Evolutionary conservation across 2,329 filamentous ascomycete genomes (phyloP), one percentile per base, ranked within the genome.

Genomic region (Microcera coccophila): DNA sequence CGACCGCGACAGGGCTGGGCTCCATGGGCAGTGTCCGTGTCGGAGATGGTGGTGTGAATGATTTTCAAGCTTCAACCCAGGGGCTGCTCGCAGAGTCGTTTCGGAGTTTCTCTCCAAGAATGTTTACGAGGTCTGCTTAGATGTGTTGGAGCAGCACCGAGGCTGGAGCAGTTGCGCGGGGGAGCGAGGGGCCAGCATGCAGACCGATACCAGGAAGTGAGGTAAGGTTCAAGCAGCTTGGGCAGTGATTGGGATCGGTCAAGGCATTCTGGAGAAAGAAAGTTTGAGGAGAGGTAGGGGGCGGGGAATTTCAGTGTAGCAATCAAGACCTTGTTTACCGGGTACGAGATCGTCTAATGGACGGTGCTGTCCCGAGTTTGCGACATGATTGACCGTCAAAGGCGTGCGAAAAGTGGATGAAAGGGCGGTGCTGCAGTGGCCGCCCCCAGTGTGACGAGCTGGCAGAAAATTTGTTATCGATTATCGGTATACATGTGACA

Each of bases 1-100:
- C 59, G 35, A 60, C 60, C 11, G 61, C 45, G 22, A 63, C 43
- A 19, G 58, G 58, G 38, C 51, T 58, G 15, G 63, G 60, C 40
- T 65, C 60, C 62, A 65, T 64, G 26, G 28, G 18, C 11, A 9
- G 33, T 19, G 33, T 12, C 5, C 18, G 33, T 5, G 5, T 35
- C 16, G 16, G 10, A 20, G 16, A 20, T 35, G 33, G 33, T 17
- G 33, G 33, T 35, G 33, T 35, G 33, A n/a, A n/a, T n/a, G n/a
- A n/a, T n/a, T n/a, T n/a, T n/a, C n/a, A n/a, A n/a, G n/a, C n/a
- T n/a, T n/a, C n/a, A n/a, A n/a, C n/a, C n/a, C n/a, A n/a, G n/a
- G n/a, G n/a, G n/a, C n/a, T n/a, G n/a, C n/a, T n/a, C n/a, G n/a
- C n/a, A n/a, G n/a, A 45, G 26, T 47, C 44, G 42, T 36, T 22